Percentiles rank a stretch among this genome's conserved stretches.
phyloP scores from a whole-genome alignment of 495 filamentous ascomycete genomes.

The Penicillium goetzii region DNA sequence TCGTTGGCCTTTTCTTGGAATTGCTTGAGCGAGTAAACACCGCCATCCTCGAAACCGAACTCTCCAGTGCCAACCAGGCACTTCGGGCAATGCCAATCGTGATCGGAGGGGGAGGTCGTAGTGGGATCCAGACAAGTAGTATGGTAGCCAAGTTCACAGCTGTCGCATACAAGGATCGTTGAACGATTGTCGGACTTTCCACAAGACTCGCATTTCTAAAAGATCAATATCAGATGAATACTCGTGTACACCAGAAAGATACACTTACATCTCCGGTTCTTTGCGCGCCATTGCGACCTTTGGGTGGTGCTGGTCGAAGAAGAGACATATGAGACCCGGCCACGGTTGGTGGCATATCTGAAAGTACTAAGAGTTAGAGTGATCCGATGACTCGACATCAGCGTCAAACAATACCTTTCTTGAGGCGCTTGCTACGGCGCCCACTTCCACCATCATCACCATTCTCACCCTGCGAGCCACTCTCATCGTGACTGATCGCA shows the following conservation, averaged over 20 bases:
- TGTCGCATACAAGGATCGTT: constrained; percentile 83
- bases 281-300: constrained; percentile 67
- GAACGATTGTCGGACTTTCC: constrained; percentile 75
- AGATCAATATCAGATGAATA: constrained; percentile 16
- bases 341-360: constrained; percentile 85
- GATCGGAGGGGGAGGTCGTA: constrained; percentile 74
- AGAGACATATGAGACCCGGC: constrained; percentile 97
- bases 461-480: constrained; percentile 61
- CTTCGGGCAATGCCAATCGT: constrained; percentile 95
- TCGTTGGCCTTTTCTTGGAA: constrained; percentile 95
- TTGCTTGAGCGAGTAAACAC: constrained; percentile 91
- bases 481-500: constrained; percentile 82
- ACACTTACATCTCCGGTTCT: constrained; percentile 74
- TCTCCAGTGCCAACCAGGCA: constrained; percentile 96
- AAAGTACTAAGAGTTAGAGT: constrained; percentile 14
- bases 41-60: constrained; percentile 97
- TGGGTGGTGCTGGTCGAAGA: constrained; percentile 78
- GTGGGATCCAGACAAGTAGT: constrained; percentile 86
- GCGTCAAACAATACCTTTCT: constrained; percentile 71
- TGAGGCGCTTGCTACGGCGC: constrained; percentile 87
- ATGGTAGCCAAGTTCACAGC: constrained; percentile 90
- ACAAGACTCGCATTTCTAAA: constrained; percentile 84
- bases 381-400: constrained; percentile 20
- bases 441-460: constrained; percentile 70
- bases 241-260: not conserved